Evolutionary conservation across 2,329 filamentous ascomycete species (phyloP), one percentile per base, ranked within the genome.

Genomic region (Claviceps sp.): DNA sequence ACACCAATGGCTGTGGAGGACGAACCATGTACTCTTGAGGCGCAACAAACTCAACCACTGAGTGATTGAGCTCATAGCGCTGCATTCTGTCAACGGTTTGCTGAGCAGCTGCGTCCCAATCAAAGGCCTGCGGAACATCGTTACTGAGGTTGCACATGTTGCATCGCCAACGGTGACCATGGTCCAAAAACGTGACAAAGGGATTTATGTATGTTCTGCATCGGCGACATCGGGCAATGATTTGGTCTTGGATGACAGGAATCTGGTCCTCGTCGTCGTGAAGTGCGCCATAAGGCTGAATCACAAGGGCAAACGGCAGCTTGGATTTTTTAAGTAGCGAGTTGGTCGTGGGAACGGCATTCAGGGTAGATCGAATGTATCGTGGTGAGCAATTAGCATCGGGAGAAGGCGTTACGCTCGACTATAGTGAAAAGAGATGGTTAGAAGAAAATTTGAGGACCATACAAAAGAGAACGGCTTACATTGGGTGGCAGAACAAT

Each of bases 71-170:
- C 66, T 98, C 93, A 41, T 89, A 79, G 60, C 93, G 79, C 67
- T 94, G 84, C 86, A 93, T 95, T 64, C 93, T 77, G 66, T 98
- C 91, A 49, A 94, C 84, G 50, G 82, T 86, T 73, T 95, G 90
- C 69, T 97, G 91, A 51, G 89, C 77, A 45, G 88, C 85, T 37
- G 89, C 84, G 69, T 98, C 93, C 93, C 93, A 98, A 67, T 98
- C 93, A 59, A 98, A 98, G 40, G 90, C 90, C 70, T 98, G 93
- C n/a, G 93, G 93, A 41, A 97, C 91, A 61, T 98, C 93, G 66
- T 98, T 98, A 60, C 90, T 96, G 58, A 98, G 76, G 69, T 95
- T 97, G 70, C 93, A 98, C 90, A 98, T 96, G 72, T 98, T 98
- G 74, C 93, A 98, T 63, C 91, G 85, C 93, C 93, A 98, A 64